Conservation (phyloP, 2,329 filamentous ascomycete genomes). For the Botrytis deweyae region DNA sequence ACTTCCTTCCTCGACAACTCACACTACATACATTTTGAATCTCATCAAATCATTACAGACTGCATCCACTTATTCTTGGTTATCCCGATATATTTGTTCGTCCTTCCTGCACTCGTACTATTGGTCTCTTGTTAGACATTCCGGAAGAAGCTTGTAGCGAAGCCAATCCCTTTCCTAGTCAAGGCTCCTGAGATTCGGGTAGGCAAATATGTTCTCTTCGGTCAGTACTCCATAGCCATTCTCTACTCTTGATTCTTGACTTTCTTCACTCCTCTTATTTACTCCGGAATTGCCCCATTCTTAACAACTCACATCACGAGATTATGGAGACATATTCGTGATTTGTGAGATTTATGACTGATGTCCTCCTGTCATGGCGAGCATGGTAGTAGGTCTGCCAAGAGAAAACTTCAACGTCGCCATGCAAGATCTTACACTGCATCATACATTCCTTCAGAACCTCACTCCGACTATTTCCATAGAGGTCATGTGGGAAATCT, state of each 20-base stretch:
- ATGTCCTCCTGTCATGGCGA: constrained; percentile 11
- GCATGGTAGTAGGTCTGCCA: constrained; percentile 14
- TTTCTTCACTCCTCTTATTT: not conserved
- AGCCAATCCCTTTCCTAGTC: constrained; percentile 16
- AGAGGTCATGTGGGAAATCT: constrained; percentile 17
- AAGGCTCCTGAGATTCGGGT: constrained; percentile 8
- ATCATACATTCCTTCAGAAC: constrained; percentile 13
- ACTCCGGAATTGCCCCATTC: constrained; percentile 5
- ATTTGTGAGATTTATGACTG: constrained; percentile 3
- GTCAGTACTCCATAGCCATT: constrained; percentile 24
- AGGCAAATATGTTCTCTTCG: constrained; percentile 27
- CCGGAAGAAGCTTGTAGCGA: constrained; percentile 23
- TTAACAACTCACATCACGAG: constrained; percentile 14
- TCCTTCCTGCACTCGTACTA: not conserved
- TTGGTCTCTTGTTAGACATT: constrained; percentile 16
- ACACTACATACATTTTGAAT: not conserved
- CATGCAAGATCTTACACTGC: constrained; percentile 17
- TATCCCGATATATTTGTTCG: constrained; percentile 1
- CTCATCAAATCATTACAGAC: not conserved
- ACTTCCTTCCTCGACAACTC: not conserved
- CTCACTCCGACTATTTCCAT: constrained; percentile 15
- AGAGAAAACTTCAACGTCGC: constrained; percentile 12
- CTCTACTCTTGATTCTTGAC: not conserved
- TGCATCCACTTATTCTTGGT: constrained; percentile 11
- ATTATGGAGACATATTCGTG: constrained; percentile 14